Base-by-base conservation (phyloP, 176 grass and related monocot genomes). In the Musa acuminata region DNA sequence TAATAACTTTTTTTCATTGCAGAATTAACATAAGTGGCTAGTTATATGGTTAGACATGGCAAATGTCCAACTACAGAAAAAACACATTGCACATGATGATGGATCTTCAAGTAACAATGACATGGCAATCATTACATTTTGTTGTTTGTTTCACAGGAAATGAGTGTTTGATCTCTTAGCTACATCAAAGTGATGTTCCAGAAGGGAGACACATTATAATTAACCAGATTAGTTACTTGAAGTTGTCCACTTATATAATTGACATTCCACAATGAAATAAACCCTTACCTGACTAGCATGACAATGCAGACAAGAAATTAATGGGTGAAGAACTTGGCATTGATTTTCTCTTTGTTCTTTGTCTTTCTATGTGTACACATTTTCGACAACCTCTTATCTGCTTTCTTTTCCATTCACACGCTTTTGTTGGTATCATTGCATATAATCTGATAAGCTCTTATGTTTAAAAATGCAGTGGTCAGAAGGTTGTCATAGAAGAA, bases 401-500 rank as follows among this genome's bases (percentile, higher is more conserved):
- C 13, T 4, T 6, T 59, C 3, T 59, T 9, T 59, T 60, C n/a
- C 17, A n/a, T 60, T 17, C 57, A 8, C 57, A 49, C 8, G 12
- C 52, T 62, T 62, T 10, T 75, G 57, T 6, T 10, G 21, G 24
- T 20, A 11, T 55, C 24, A 62, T 10, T 54, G 23, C 12, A 27
- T 51, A 12, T 64, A 12, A 4, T 51, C 22, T 55, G 80, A 22
- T 73, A 58, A 67, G 49, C 5, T 65, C 71, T 43, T 69, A 16
- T 50, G 11, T 1, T 51, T 20, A 50, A 16, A 29, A 76, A 63
- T 89, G 78, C 14, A 99, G 95, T 89, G 95, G 90, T 14, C 90
- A 99, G 83, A 91, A 85, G 77, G 90, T 99, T 17, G 76, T 84
- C 1, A 84, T 89, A 71, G 80, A 91, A 80, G 90, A 99, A 80